These are phyloP conservation scores for Alternaria atra DNA, from an alignment of 2,329 filamentous ascomycete species.

Conservation along the genomic window DNA sequence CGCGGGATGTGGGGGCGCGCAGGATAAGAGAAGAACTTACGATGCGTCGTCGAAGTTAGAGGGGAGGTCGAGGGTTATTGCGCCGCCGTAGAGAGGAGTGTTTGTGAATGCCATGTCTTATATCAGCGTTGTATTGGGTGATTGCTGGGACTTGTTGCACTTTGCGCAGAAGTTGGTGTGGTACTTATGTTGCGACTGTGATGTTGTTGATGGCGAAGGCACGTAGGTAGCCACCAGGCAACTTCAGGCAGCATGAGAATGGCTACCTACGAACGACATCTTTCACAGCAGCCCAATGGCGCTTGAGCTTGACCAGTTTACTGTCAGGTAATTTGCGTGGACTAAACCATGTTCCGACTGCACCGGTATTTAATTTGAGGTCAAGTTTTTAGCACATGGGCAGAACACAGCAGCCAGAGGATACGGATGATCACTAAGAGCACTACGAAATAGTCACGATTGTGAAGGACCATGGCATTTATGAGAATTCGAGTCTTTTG, in stretches of 20 bases:
- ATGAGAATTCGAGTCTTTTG: neutral
- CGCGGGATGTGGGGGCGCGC: slow-evolving; percentile 14
- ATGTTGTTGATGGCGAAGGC: slow-evolving; percentile 23
- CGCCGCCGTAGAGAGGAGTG: slow-evolving; percentile 75
- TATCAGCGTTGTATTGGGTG: slow-evolving; percentile 16
- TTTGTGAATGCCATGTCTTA: slow-evolving; percentile 60
- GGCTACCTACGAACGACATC: slow-evolving; percentile 30
- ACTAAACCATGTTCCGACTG: accelerated
- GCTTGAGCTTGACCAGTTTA: accelerated
- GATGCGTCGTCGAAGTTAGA: slow-evolving; percentile 75
- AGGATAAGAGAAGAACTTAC: slow-evolving; percentile 55
- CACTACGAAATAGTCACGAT: neutral
- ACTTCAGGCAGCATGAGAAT: slow-evolving; percentile 41
- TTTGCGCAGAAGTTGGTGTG: neutral
- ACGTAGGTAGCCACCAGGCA: slow-evolving; percentile 48
- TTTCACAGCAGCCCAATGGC: neutral
- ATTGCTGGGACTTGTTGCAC: slow-evolving; percentile 23
- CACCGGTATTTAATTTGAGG: neutral
- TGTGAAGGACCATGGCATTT: neutral
- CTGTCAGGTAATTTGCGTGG: neutral
- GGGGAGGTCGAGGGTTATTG: slow-evolving; percentile 74
- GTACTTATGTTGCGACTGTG: slow-evolving; percentile 36
- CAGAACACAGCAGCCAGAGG: neutral
- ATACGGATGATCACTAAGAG: accelerated
- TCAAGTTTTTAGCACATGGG: neutral